Percentiles rank a stretch among this genome's conserved stretches.
phyloP scores from a whole-genome alignment of 2,329 filamentous ascomycete genomes.

The Thielaviopsis euricoi region DNA sequence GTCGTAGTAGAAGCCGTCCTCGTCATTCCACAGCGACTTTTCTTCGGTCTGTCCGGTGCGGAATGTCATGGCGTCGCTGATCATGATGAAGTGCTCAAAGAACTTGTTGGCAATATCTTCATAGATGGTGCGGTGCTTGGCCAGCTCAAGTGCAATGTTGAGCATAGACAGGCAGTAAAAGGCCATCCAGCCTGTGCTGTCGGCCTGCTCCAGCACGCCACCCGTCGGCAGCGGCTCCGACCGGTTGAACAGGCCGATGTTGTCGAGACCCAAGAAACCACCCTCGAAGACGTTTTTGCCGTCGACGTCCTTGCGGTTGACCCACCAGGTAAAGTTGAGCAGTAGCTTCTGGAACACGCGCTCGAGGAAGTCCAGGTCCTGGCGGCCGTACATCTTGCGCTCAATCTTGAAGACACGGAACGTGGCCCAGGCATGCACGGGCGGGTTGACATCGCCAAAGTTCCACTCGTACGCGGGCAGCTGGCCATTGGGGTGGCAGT shows the following conservation, averaged over 20 bases:
- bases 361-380: conserved; percentile 90
- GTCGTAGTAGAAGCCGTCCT: conserved; percentile 97
- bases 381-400: conserved; percentile 86
- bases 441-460: conserved; percentile 91
- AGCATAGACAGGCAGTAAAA: conserved; percentile 96
- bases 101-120: conserved; percentile 97
- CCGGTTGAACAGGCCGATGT: conserved; percentile 93
- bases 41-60: conserved; percentile 52
- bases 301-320: conserved; percentile 85
- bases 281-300: conserved; percentile 97
- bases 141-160: conserved; percentile 87
- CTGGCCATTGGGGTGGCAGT: conserved; percentile 95
- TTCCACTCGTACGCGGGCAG: conserved; percentile 94
- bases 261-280: conserved; percentile 88
- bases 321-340: conserved; percentile 98
- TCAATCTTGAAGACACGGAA: conserved; percentile 98
- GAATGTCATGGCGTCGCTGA: conserved; percentile 93
- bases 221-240: conserved; percentile 90
- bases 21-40: conserved; percentile 85
- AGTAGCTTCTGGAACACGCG: conserved; percentile 91
- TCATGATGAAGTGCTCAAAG: conserved; percentile 96
- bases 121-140: conserved; percentile 87
- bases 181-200: conserved; percentile 98
- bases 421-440: conserved; percentile 89
- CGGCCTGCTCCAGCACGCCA: conserved; percentile 84